Percentiles rank a stretch among this genome's conserved stretches.
phyloP scores from a whole-genome alignment of 2,329 filamentous ascomycete genomes.

The Epichloe glyceriae region DNA sequence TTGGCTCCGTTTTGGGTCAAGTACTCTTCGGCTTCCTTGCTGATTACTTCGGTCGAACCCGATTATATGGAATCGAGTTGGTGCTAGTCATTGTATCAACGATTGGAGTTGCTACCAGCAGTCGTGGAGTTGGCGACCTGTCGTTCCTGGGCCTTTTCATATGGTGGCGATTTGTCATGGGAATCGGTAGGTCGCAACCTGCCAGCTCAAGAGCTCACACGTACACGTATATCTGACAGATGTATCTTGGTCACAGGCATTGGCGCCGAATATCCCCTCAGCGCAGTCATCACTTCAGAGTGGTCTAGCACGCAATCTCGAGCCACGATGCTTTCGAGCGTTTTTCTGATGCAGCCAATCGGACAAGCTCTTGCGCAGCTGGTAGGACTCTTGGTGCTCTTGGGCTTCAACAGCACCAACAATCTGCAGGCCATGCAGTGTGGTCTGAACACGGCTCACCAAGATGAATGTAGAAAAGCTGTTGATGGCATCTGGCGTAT shows the following conservation, averaged over 20 bases:
- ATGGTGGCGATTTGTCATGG: constrained; percentile 44
- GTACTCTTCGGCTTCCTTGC: constrained; percentile 40
- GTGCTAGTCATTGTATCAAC: constrained; percentile 43
- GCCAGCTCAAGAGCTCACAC: not conserved
- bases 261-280: constrained; percentile 56
- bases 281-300: constrained; percentile 55
- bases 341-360: constrained; percentile 58
- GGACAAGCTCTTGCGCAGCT: constrained; percentile 53
- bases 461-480: constrained; percentile 30
- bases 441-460: constrained; percentile 31
- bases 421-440: constrained; percentile 32
- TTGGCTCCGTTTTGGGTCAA: constrained; percentile 39
- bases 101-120: constrained; percentile 42
- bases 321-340: constrained; percentile 52
- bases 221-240: not conserved
- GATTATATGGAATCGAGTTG: constrained; percentile 43
- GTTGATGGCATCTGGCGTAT: constrained; percentile 54
- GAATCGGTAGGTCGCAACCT: constrained; percentile 26
- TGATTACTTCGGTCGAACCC: constrained; percentile 40
- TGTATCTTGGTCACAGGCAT: constrained; percentile 32
- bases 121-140: constrained; percentile 34
- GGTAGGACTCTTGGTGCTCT: constrained; percentile 41
- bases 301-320: constrained; percentile 50
- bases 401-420: constrained; percentile 30
- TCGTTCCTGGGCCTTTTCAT: constrained; percentile 37